Base-by-base conservation (phyloP, 1,284 basidiomycete species). In the Xerocomus minutiporus region DNA sequence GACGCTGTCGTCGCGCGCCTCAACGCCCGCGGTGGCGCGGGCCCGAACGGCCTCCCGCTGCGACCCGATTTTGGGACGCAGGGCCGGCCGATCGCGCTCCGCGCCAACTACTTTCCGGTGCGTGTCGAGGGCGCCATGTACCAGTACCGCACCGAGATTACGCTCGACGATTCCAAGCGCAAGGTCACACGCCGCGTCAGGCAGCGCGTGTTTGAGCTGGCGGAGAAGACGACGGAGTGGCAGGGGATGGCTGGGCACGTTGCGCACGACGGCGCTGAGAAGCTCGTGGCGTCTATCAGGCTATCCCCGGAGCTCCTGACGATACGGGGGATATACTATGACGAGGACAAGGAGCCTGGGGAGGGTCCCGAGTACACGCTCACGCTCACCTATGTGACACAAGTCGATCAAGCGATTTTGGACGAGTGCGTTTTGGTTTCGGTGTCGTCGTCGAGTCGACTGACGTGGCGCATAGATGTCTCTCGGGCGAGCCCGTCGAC, bases 71-170 rank as follows among this genome's bases (percentile, higher is more conserved):
- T 71, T 55, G 79, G 79, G 2, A 73, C 66, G 1, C 55, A 59
- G 15, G 79, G 79, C 5, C 63, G 52, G 8, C 44, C 56, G 9
- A 73, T 80, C 58, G 66, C 62, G 26, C 67, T 81, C 8, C 77
- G 79, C 6, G 68, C 76, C 5, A 81, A 81, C 48, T 75, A 76
- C 64, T 80, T 81, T 61, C 71, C 78, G 0, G 64, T 81, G 9
- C 61, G 65, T 4, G 57, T 77, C n/a, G 70, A 71, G 43, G 70
- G 57, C 11, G 32, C 6, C 5, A 55, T 67, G 0, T 61, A 52
- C 11, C 43, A 47, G n/a, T 69, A 67, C 47, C 41, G 20, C 28
- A 57, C 44, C 5, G 50, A 15, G 23, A 66, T 64, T 5, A 12
- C n/a, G 5, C 50, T 64, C 8, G 11, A 41, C 5, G 35, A 29